Conservation (phyloP, 805 yeast species). For the Candida ponderosae region DNA sequence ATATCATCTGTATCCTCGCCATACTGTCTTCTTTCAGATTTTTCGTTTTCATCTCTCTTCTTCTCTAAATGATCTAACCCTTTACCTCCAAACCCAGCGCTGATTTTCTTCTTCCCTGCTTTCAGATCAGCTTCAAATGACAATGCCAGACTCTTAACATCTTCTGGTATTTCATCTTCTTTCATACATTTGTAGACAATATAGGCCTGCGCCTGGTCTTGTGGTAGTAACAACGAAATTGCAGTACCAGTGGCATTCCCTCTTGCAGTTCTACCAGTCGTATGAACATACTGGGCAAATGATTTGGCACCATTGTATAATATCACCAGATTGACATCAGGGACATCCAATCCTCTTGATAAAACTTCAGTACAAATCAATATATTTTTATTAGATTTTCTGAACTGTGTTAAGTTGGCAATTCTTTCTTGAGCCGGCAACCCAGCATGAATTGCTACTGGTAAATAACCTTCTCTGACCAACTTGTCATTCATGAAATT, state of each 20-base stretch:
- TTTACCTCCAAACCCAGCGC: constrained; percentile 87
- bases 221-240: constrained; percentile 60
- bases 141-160: constrained; percentile 41
- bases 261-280: constrained; percentile 94
- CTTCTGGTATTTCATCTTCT: constrained; percentile 44
- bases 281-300: constrained; percentile 91
- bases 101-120: constrained; percentile 54
- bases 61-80: constrained; percentile 77
- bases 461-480: constrained; percentile 42
- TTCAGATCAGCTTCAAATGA: constrained; percentile 54
- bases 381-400: constrained; percentile 49
- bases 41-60: constrained; percentile 41
- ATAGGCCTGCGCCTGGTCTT: constrained; percentile 64
- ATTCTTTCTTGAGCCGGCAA: constrained; percentile 81
- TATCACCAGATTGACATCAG: constrained; percentile 69
- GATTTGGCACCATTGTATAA: constrained; percentile 81
- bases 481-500: constrained; percentile 58
- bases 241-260: constrained; percentile 68
- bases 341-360: constrained; percentile 94
- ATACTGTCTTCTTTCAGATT: constrained; percentile 40
- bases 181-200: constrained; percentile 39
- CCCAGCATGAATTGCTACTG: constrained; percentile 85
- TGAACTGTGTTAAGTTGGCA: constrained; percentile 63
- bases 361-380: constrained; percentile 90
- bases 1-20: constrained; percentile 30